Conservation (phyloP, 371 early-diverging fungal species). For the Mucor plumbeus region DNA sequence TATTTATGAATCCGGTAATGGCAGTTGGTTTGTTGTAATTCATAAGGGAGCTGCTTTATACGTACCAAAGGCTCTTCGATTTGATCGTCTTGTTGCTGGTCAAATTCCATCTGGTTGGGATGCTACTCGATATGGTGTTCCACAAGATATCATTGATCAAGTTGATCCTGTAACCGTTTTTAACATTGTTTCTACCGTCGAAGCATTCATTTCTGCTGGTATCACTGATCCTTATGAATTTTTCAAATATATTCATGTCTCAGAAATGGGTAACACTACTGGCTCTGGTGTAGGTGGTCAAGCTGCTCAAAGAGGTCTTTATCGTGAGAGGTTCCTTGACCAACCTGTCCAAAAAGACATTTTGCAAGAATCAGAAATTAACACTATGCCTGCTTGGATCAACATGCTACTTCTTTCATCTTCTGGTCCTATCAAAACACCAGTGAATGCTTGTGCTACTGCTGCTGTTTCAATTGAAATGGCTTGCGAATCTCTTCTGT, state of each 20-base stretch:
- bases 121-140: slow-evolving; percentile 91
- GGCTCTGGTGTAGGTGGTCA: slow-evolving; percentile 93
- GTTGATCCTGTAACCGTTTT: slow-evolving; percentile 92
- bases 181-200: slow-evolving; percentile 90
- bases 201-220: slow-evolving; percentile 91
- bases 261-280: slow-evolving; percentile 91
- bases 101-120: slow-evolving; percentile 97
- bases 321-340: slow-evolving; percentile 79
- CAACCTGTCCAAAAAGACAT: slow-evolving; percentile 93
- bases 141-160: slow-evolving; percentile 89
- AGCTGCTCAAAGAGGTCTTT: slow-evolving; percentile 78
- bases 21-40: slow-evolving; percentile 81
- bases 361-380: slow-evolving; percentile 94
- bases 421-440: slow-evolving; percentile 95
- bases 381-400: slow-evolving; percentile 97
- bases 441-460: slow-evolving; percentile 95
- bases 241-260: slow-evolving; percentile 95
- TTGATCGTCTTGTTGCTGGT: slow-evolving; percentile 94
- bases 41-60: slow-evolving; percentile 88
- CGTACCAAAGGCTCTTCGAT: slow-evolving; percentile 94
- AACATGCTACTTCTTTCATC: slow-evolving; percentile 94
- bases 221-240: slow-evolving; percentile 98
- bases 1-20: slow-evolving; percentile 68
- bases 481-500: slow-evolving; percentile 88
- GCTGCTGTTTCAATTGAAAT: slow-evolving; percentile 93